Percentiles rank a stretch among this genome's conserved stretches.
Conservation (phyloP, 441 rosid species). For the Populus hybrid region DNA sequence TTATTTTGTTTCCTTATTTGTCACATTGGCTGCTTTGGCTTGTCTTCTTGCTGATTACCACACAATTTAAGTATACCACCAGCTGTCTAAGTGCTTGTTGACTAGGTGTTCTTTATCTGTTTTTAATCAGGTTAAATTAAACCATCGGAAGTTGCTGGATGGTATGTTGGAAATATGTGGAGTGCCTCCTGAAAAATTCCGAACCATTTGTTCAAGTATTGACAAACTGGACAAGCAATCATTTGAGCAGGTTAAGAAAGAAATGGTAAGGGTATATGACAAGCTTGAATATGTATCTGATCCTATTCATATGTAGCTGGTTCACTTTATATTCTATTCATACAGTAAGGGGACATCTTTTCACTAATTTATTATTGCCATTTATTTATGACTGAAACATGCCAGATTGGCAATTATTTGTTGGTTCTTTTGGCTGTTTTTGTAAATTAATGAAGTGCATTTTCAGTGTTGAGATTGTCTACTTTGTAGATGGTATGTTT, state of each 20-base stretch:
- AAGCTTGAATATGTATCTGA: neutral
- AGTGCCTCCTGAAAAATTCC: slow-evolving; percentile 56
- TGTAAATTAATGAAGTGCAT: neutral
- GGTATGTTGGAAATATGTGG: slow-evolving; percentile 69
- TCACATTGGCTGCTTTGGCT: neutral
- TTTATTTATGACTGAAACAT: neutral
- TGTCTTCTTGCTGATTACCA: neutral
- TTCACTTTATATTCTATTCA: neutral
- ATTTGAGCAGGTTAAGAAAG: slow-evolving; percentile 75
- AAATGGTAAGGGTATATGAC: slow-evolving; percentile 55
- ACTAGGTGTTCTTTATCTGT: neutral
- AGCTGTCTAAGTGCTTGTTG: neutral
- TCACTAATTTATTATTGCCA: neutral
- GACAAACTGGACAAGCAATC: slow-evolving; percentile 64
- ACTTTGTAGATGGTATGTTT: neutral
- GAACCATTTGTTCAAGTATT: slow-evolving; percentile 59
- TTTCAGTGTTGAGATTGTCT: neutral
- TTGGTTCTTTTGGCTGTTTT: neutral
- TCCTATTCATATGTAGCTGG: neutral
- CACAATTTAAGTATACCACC: neutral
- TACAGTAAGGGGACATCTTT: neutral
- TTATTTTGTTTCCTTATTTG: neutral
- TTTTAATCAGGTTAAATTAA: slow-evolving; percentile 66
- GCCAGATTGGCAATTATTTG: neutral
- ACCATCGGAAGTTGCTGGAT: slow-evolving; percentile 84